Base-by-base conservation (phyloP, 345 rosid genomes). In the Salix viminalis region DNA sequence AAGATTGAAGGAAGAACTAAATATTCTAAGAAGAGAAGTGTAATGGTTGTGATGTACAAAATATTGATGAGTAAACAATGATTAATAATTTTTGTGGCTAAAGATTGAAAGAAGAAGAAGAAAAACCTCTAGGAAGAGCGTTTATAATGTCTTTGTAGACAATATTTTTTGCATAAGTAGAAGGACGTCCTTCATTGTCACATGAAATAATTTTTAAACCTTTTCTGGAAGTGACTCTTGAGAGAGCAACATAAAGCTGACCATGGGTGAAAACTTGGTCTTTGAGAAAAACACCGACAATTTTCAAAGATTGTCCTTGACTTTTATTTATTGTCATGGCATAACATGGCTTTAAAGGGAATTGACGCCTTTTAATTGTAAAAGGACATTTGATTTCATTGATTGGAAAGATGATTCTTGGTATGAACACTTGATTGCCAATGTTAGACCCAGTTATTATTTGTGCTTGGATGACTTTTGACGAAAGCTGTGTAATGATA, bases 301-400 rank as follows among this genome's bases (percentile, higher is more conserved):
- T 5, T 39, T 39, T 39, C 9, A 69, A 52, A 19, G 56, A 69
- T 41, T 39, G 71, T 3, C 52, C 52, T 19, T 69, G 54, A 19
- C 71, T 39, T 69, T 69, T 69, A 42, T 69, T 39, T 39, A 69
- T 23, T 42, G 32, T 42, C 71, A 69, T 69, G n/a, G 30, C 71
- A 1, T 69, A 69, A 21, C 52, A 69, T 19, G 54, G 26, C 3
- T n/a, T 39, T 4, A 69, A 2, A 0, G 54, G 72, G 5, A 19
- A 39, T 69, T 69, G 54, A 1, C 56, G 10, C 41, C 54, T 42
- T 41, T 39, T 69, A 41, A 41, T 7, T 14, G 2, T 42, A 7
- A 69, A 41, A 69, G 26, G 54, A 2, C 28, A 69, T 42, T 23
- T 39, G 15, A 13, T 7, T 3, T 69, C 72, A 69, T 18, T 65